Conservation (phyloP, 495 filamentous ascomycete species). For the Bombardia bombarda region DNA sequence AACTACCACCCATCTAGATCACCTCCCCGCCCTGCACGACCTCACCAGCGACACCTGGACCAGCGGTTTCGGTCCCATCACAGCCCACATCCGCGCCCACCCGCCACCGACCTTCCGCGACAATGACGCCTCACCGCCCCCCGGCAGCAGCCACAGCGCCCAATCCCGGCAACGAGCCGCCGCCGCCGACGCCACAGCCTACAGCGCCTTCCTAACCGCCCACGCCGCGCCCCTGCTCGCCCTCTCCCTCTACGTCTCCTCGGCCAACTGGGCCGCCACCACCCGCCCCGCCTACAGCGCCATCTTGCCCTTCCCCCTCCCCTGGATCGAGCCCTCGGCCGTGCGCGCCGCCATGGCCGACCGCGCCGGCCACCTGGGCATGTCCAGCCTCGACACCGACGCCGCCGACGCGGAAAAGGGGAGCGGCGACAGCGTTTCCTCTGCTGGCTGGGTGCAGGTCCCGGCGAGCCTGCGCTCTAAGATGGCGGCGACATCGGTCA, state of each 20-base stretch:
- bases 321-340: slow-evolving; percentile 67
- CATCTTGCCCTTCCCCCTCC: slow-evolving; percentile 73
- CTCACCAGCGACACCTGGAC: slow-evolving; percentile 45
- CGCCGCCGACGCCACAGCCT: slow-evolving; percentile 66
- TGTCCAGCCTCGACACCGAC: slow-evolving; percentile 44
- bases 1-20: slow-evolving; percentile 39
- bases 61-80: slow-evolving; percentile 66
- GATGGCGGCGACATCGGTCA: slow-evolving; percentile 14
- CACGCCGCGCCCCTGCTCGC: slow-evolving; percentile 61
- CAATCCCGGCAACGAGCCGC: slow-evolving; percentile 42
- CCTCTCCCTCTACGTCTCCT: slow-evolving; percentile 81
- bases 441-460: slow-evolving; percentile 22
- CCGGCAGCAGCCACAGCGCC: no score
- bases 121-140: no score
- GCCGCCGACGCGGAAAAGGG: slow-evolving; percentile 23
- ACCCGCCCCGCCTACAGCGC: slow-evolving; percentile 70
- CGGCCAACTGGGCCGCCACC: slow-evolving; percentile 64
- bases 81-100: slow-evolving; percentile 50
- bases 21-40: slow-evolving; percentile 67
- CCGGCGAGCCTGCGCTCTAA: slow-evolving; percentile 16
- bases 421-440: slow-evolving; percentile 18
- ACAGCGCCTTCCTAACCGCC: slow-evolving; percentile 57
- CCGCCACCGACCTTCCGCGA: slow-evolving; percentile 49
- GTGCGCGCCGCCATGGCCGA: slow-evolving; percentile 57
- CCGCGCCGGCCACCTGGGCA: slow-evolving; percentile 65